Conservation (phyloP, 2,329 filamentous ascomycete genomes). For the Xylariales sp. region DNA sequence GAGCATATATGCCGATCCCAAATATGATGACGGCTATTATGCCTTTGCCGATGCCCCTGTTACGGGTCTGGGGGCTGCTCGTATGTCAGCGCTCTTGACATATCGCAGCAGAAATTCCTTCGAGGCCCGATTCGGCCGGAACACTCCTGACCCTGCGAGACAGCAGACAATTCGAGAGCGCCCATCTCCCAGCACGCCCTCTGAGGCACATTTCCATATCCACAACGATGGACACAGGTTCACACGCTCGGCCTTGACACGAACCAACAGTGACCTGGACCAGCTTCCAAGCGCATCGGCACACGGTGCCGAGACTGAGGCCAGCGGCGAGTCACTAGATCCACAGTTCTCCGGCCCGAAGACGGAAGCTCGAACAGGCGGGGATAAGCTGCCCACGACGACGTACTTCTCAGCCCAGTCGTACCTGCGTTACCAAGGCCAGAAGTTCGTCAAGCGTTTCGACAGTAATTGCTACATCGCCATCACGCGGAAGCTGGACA, state of each 20-base stretch:
- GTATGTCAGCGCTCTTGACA: constrained; percentile 93
- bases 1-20: constrained; percentile 96
- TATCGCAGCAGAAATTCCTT: constrained; percentile 97
- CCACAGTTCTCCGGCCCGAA: constrained; percentile 69
- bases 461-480: constrained; percentile 99
- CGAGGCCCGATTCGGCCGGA: constrained; percentile 89
- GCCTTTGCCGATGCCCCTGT: constrained; percentile 78
- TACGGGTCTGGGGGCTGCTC: constrained; percentile 84
- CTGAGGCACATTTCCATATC: constrained; percentile 71
- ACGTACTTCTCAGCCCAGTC: constrained; percentile 99
- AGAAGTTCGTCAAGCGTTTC: constrained; percentile 95
- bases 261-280: constrained; percentile 35
- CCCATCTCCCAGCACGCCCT: constrained; percentile 55
- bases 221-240: constrained; percentile 77
- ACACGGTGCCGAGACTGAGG: no score
- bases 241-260: constrained; percentile 48
- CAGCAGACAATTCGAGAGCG: constrained; percentile 75
- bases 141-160: constrained; percentile 80
- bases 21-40: constrained; percentile 98
- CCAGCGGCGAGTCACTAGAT: constrained; percentile 36
- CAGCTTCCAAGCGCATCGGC: constrained; percentile 21
- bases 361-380: constrained; percentile 43
- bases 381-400: constrained; percentile 50
- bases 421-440: constrained; percentile 92
- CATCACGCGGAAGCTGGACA: constrained; percentile 96